These are phyloP conservation scores for Acanthamoeba sp. DNA, from an alignment of 208 protist species.

Conservation along the genomic window DNA sequence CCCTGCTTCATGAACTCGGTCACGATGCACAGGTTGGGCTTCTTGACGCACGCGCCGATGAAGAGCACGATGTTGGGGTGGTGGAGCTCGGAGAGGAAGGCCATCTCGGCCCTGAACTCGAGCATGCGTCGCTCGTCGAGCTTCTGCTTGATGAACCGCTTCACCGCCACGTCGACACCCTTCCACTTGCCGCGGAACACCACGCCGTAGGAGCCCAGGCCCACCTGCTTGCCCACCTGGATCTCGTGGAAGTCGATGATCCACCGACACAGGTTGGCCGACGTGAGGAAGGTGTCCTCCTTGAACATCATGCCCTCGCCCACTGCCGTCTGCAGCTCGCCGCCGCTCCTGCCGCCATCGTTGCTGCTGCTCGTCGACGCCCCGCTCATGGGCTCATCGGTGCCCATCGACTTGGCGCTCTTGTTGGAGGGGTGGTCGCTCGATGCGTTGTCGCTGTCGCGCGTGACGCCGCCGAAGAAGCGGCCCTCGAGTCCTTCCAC, in stretches of 20 bases:
- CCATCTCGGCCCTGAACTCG: not conserved
- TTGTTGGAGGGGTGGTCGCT: too few relatives aligned
- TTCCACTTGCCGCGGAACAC: slow-evolving; percentile 1
- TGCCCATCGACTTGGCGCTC: too few relatives aligned
- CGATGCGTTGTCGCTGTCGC: not conserved
- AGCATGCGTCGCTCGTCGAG: not conserved
- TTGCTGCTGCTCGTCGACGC: too few relatives aligned
- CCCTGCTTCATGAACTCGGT: slow-evolving; percentile 72
- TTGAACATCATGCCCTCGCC: too few relatives aligned
- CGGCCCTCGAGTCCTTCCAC: slow-evolving; percentile 16
- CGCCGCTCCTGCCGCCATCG: too few relatives aligned
- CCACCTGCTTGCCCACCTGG: not conserved
- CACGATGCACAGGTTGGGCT: slow-evolving; percentile 69
- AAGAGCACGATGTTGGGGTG: slow-evolving; percentile 25
- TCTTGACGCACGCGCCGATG: slow-evolving; percentile 45
- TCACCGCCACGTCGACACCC: not conserved
- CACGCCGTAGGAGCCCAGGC: slow-evolving; percentile 16
- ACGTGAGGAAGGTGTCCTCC: too few relatives aligned
- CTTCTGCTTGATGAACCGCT: not conserved
- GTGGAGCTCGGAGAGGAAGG: not conserved
- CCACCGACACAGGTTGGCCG: too few relatives aligned
- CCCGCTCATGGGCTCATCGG: too few relatives aligned
- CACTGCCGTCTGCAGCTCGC: too few relatives aligned
- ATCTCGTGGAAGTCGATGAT: not conserved
- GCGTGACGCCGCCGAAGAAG: slow-evolving; percentile 62